A percentile compares a stretch with the other conserved stretches of the same genome.
Conservation (phyloP, 805 yeast genomes). For the Peterozyma toletana region DNA sequence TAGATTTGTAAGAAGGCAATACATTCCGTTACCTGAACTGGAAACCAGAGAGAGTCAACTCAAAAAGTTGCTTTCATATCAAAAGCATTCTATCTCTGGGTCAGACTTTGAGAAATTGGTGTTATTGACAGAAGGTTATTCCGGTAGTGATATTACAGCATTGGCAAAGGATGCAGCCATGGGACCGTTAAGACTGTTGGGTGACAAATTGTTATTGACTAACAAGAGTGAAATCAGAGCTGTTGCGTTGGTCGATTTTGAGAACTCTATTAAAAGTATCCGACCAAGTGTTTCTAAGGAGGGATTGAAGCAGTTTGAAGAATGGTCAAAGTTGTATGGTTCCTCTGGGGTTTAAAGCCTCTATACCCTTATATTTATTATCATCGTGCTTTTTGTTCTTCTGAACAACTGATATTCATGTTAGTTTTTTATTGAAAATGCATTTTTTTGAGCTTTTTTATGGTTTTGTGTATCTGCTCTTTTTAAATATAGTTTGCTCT, state of each 20-base stretch:
- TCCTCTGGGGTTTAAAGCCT: slow-evolving; percentile 67
- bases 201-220: slow-evolving; percentile 68
- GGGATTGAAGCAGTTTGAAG: slow-evolving; percentile 72
- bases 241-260: slow-evolving; percentile 65
- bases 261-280: slow-evolving; percentile 66
- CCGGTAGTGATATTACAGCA: slow-evolving; percentile 93
- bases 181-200: slow-evolving; percentile 91
- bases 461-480: too few species aligned
- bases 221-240: slow-evolving; percentile 76
- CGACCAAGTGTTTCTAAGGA: slow-evolving; percentile 85
- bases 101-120: slow-evolving; percentile 57
- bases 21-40: slow-evolving; percentile 88
- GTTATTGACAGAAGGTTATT: slow-evolving; percentile 67
- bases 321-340: slow-evolving; percentile 84
- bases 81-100: slow-evolving; percentile 61
- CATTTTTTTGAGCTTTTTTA: too few species aligned
- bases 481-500: too few species aligned
- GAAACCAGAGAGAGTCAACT: slow-evolving; percentile 76
- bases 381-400: too few species aligned
- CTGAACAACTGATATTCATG: too few species aligned
- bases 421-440: too few species aligned
- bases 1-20: slow-evolving; percentile 84
- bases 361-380: too few species aligned
- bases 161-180: slow-evolving; percentile 95
- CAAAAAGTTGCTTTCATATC: slow-evolving; percentile 56